Conservation (phyloP, 2,329 filamentous ascomycete species). For the Aspergillus sp. region DNA sequence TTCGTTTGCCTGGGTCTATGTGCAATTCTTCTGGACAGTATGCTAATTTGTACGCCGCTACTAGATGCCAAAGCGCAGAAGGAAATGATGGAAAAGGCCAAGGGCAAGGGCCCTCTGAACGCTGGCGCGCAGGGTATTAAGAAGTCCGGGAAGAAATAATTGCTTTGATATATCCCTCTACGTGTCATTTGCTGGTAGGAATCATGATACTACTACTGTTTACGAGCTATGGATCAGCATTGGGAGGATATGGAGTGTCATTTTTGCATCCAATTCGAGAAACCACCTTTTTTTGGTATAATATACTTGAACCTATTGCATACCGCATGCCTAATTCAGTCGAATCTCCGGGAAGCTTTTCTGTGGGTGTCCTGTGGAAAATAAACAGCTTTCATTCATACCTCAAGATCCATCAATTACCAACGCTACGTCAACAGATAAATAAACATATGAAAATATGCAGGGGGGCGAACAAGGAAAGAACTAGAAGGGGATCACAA, state of each 20-base stretch:
- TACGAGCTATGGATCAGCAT: conserved; percentile 16
- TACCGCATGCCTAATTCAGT: too few relatives aligned
- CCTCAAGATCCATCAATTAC: background rate
- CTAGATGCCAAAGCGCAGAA: conserved; percentile 77
- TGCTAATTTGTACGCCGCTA: background rate
- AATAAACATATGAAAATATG: conserved; percentile 4
- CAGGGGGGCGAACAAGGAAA: background rate
- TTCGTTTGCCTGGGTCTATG: background rate
- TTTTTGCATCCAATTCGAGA: conserved; percentile 3
- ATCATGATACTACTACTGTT: conserved; percentile 8
- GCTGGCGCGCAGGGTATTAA: conserved; percentile 84
- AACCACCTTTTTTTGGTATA: conserved; percentile 4
- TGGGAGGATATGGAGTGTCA: conserved; percentile 7
- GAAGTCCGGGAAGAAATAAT: conserved; percentile 95
- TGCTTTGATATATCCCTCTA: background rate
- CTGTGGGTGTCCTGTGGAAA: too few relatives aligned
- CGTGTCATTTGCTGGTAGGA: background rate
- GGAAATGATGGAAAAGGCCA: conserved; percentile 70
- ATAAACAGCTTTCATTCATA: too few relatives aligned
- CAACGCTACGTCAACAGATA: too few relatives aligned
- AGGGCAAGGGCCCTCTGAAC: conserved; percentile 82
- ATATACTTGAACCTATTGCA: too few relatives aligned
- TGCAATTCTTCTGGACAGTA: background rate
- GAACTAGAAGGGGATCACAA: conserved; percentile 2
- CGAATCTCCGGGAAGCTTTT: too few relatives aligned